A percentile compares a stretch with the other conserved stretches of the same genome.
phyloP scores from a whole-genome alignment of 441 rosid species.

The Populus hybrid region DNA sequence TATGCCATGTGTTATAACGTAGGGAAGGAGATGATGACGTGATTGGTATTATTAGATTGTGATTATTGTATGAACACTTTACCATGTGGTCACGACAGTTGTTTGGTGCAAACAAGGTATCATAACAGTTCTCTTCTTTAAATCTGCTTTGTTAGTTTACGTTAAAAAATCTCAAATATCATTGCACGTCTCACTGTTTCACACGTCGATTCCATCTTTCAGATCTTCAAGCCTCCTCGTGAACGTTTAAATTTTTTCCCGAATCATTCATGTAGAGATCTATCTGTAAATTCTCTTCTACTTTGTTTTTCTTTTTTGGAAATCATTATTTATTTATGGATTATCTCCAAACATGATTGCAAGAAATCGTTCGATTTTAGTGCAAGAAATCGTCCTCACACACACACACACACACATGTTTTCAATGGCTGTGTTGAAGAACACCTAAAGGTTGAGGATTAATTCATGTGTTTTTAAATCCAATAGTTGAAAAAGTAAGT shows the following conservation, averaged over 20 bases:
- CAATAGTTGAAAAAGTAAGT: too few species aligned
- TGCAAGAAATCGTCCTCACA: too few species aligned
- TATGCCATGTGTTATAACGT: background rate
- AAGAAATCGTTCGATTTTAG: background rate
- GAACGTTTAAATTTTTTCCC: slow-evolving; percentile 10
- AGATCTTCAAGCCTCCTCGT: background rate
- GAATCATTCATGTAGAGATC: background rate
- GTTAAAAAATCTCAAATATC: slow-evolving; percentile 10
- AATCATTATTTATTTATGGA: background rate
- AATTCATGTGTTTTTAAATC: too few species aligned
- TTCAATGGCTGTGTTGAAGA: background rate
- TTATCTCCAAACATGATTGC: background rate
- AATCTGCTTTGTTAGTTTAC: slow-evolving; percentile 20
- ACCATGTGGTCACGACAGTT: slow-evolving; percentile 22
- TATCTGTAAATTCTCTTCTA: background rate
- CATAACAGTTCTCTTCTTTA: slow-evolving; percentile 14
- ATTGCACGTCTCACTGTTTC: slow-evolving; percentile 9
- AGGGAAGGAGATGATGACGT: background rate
- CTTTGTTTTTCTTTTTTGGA: background rate
- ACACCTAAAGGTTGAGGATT: background rate
- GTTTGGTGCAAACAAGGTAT: slow-evolving; percentile 28
- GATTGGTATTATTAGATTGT: background rate
- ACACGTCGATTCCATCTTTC: slow-evolving; percentile 26
- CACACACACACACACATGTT: too few species aligned
- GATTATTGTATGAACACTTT: background rate